phyloP scores from a whole-genome alignment of 306 rosid genomes.

The Vachellia pachyceras region DNA sequence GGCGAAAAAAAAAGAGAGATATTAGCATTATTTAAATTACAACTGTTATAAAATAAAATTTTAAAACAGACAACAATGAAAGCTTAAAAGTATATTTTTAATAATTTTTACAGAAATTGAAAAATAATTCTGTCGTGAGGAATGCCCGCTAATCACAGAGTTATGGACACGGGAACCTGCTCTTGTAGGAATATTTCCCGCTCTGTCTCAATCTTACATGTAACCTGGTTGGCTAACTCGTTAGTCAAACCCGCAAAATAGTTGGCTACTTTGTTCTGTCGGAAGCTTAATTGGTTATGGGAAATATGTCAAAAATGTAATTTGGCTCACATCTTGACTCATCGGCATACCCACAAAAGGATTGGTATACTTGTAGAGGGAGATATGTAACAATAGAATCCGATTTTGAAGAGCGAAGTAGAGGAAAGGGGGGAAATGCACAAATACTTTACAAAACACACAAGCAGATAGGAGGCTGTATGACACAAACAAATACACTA shows the following conservation, averaged over 20 bases:
- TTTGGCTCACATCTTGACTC: neutral
- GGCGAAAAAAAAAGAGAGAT: no score
- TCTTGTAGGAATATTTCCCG: no score
- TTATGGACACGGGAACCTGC: no score
- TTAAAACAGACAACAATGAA: no score
- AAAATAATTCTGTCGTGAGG: no score
- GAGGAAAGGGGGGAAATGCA: neutral
- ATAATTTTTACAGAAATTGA: no score
- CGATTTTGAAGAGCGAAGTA: neutral
- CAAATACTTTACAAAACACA: neutral
- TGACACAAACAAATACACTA: constrained; percentile 13
- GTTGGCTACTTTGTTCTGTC: neutral
- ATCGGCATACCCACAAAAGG: neutral
- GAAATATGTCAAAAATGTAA: neutral
- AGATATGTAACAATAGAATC: neutral
- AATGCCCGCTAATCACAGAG: no score
- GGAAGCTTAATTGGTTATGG: neutral
- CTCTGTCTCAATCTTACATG: no score
- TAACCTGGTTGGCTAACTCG: no score
- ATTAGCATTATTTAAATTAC: no score
- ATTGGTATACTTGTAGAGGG: neutral
- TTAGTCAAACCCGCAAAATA: neutral
- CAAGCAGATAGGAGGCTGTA: neutral
- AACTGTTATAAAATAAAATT: no score
- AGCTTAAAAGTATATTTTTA: no score